phyloP scores from a whole-genome alignment of 2,329 filamentous ascomycete species.

The Phialophora macrospora region DNA sequence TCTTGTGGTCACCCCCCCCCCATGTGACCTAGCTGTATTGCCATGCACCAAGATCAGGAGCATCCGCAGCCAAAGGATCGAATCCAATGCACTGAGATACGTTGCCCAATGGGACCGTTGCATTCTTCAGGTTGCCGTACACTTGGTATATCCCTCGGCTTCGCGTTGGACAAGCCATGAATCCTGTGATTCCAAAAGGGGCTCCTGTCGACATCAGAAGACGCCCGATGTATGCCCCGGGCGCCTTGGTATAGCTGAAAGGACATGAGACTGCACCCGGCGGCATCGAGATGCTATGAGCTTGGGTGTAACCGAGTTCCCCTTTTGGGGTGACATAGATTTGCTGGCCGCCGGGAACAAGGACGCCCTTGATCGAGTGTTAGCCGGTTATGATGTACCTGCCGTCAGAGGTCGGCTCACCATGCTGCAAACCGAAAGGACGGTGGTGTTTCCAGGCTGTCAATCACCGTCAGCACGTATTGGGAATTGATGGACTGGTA shows the following conservation, averaged over 20 bases:
- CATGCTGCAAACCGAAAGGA: slow-evolving; percentile 48
- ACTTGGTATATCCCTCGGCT: slow-evolving; percentile 47
- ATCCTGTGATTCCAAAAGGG: slow-evolving; percentile 46
- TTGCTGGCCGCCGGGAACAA: slow-evolving; percentile 67
- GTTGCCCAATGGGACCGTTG: slow-evolving; percentile 48
- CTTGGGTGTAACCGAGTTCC: slow-evolving; percentile 59
- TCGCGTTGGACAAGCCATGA: slow-evolving; percentile 52
- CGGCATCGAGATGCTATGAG: slow-evolving; percentile 61
- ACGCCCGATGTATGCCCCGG: slow-evolving; percentile 40
- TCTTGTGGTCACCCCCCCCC: background rate
- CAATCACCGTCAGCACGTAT: background rate
- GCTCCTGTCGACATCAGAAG: slow-evolving; percentile 40
- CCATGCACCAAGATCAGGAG: slow-evolving; percentile 45
- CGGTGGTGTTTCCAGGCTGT: slow-evolving; percentile 52
- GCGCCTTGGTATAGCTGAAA: slow-evolving; percentile 50
- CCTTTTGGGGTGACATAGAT: slow-evolving; percentile 63
- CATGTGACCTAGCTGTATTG: slow-evolving; percentile 45
- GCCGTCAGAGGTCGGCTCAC: slow-evolving; percentile 35
- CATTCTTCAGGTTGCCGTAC: slow-evolving; percentile 49
- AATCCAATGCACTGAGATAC: slow-evolving; percentile 49
- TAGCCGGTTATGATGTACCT: background rate
- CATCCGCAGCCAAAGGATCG: slow-evolving; percentile 44
- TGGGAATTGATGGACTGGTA: background rate
- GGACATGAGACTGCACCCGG: slow-evolving; percentile 57
- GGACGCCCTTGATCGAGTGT: slow-evolving; percentile 48